Evolutionary conservation across 2,329 filamentous ascomycete species (phyloP), one percentile per base, ranked within the genome.

Genomic region (Drechslerella coelobrocha): DNA sequence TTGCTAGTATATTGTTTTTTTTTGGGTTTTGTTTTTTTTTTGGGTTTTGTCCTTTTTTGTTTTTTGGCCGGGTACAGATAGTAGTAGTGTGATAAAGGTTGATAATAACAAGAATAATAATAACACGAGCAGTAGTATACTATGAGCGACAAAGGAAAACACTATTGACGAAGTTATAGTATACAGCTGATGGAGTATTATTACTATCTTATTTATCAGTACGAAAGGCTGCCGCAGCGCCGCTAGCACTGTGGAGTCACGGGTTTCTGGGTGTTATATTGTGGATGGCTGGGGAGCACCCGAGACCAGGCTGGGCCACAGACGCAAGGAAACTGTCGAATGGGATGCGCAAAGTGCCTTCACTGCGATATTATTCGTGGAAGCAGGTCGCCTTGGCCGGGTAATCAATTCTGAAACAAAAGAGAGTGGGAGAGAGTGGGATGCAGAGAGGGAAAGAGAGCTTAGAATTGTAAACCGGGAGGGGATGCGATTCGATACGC

Each of bases 251-350:
- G 41, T 26, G 26, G 50, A 53, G 66, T 63, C 59, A 62, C 59
- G 56, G 51, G 48, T 43, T 43, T 55, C 24, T 19, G 26, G 34
- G 21, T 7, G 52, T 52, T 50, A 62, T 59, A 71, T 71, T 69
- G 29, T 41, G 47, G 66, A 71, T 71, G 66, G 66, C 66, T 71
- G 66, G 55, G 61, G 59, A 63, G 57, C 51, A 60, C 63, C 51
- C 50, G 55, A 45, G 17, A 45, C 41, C 55, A 19, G 55, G 57
- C 37, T 47, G 23, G 48, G 66, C 53, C 66, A 63, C 47, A 71
- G 66, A 71, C 53, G 66, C 66, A 71, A 63, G 53, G 48, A 71
- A 57, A 55, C 66, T 51, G 66, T 71, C 66, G 66, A 71, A 71
- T 71, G 45, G 57, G 59, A 71, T 31, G 57, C 66, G 57, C 53